Evolutionary conservation across 257 asterid genomes (phyloP).

Genomic region (Osmanthus fragrans): DNA sequence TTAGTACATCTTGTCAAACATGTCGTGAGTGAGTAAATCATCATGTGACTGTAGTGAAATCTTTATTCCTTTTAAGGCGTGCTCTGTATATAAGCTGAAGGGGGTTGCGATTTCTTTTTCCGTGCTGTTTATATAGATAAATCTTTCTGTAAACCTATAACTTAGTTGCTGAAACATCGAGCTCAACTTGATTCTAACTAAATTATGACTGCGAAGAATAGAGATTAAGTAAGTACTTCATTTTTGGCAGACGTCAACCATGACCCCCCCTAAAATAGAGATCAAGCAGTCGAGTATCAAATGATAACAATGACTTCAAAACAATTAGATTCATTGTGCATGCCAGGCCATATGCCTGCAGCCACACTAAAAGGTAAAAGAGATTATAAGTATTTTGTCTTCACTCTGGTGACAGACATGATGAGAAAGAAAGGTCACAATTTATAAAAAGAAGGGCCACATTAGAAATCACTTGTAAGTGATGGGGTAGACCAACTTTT

Average conservation of each 20-base stretch:
- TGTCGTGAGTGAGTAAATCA: background rate
- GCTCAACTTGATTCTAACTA: background rate
- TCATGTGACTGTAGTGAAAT: conserved; percentile 24
- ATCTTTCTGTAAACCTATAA: background rate
- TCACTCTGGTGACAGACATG: background rate
- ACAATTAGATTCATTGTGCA: background rate
- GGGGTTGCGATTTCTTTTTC: conserved; percentile 2
- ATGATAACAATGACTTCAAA: background rate
- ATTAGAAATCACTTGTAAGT: background rate
- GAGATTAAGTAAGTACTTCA: background rate
- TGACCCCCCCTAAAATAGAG: too few species aligned
- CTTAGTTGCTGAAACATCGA: background rate
- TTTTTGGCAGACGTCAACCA: background rate
- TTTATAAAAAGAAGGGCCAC: background rate
- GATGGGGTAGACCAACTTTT: conserved; percentile 5
- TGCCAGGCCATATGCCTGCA: background rate
- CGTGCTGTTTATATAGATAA: conserved; percentile 12
- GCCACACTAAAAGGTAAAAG: background rate
- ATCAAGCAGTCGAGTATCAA: background rate
- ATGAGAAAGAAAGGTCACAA: background rate
- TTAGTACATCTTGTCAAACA: background rate
- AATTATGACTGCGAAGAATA: too few species aligned
- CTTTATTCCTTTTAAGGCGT: background rate
- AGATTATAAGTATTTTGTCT: background rate
- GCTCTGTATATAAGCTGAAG: conserved; percentile 6